These are phyloP conservation scores for Aureobasidium sp. DNA, from an alignment of 2,329 filamentous ascomycete species.

Conservation along the genomic window DNA sequence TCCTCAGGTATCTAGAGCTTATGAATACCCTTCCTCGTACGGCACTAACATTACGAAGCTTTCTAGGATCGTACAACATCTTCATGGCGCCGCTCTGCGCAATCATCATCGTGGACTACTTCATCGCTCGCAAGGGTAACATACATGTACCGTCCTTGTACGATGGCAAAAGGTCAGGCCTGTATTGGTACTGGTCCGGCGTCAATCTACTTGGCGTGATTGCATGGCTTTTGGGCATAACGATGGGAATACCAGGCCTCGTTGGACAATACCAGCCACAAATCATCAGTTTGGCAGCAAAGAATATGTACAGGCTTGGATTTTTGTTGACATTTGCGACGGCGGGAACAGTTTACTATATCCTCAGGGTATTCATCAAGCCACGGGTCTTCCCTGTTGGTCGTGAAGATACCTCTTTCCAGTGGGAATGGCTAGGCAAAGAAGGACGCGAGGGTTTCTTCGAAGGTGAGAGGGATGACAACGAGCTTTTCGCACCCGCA, in stretches of 20 bases:
- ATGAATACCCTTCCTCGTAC: no score
- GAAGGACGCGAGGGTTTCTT: slow-evolving; percentile 16
- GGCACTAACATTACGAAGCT: slow-evolving; percentile 24
- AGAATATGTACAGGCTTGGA: slow-evolving; percentile 1
- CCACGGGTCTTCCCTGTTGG: not conserved
- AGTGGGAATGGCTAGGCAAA: slow-evolving; percentile 16
- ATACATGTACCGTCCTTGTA: slow-evolving; percentile 36
- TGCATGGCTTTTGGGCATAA: slow-evolving; percentile 14
- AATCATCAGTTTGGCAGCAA: slow-evolving; percentile 11
- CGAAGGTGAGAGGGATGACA: slow-evolving; percentile 10
- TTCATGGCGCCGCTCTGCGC: slow-evolving; percentile 37
- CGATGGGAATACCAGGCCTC: slow-evolving; percentile 16
- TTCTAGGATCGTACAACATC: slow-evolving; percentile 36
- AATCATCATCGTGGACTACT: slow-evolving; percentile 37
- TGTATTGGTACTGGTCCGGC: slow-evolving; percentile 15
- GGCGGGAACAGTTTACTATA: slow-evolving; percentile 13
- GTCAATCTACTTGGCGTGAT: slow-evolving; percentile 7
- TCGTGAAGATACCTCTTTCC: slow-evolving; percentile 7
- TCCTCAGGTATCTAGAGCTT: slow-evolving; percentile 23
- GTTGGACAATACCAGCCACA: slow-evolving; percentile 17
- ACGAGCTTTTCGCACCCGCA: slow-evolving; percentile 13
- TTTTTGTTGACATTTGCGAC: slow-evolving; percentile 15
- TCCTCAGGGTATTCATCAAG: not conserved
- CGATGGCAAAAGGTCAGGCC: not conserved
- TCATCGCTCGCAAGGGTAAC: slow-evolving; percentile 34